Percentiles rank a stretch among this genome's conserved stretches.
Evolutionary conservation across 768 basidiomycete genomes (phyloP).

Genomic region (Cyclocybe aegerita): DNA sequence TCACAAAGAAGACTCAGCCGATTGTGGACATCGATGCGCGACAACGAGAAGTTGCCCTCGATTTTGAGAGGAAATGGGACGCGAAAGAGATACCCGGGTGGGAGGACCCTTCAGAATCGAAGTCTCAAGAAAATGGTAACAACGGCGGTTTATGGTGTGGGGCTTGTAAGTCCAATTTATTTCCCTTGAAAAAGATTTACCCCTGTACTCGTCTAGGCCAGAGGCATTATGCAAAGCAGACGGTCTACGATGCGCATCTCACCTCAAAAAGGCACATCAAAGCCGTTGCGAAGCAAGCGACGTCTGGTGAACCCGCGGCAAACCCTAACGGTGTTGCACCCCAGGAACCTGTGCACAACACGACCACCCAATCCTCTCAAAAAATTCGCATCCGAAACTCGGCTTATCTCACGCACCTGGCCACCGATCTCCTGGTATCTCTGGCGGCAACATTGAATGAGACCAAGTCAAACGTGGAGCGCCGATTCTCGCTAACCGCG

Average conservation of each 20-base stretch:
- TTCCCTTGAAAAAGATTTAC: constrained; percentile 6
- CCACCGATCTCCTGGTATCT: constrained; percentile 61
- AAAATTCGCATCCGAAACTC: constrained; percentile 58
- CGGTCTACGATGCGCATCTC: constrained; percentile 95
- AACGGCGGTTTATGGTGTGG: constrained; percentile 86
- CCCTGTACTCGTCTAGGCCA: constrained; percentile 58
- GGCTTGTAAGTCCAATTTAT: constrained; percentile 63
- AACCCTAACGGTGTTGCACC: constrained; percentile 57
- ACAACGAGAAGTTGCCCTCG: constrained; percentile 59
- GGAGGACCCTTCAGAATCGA: constrained; percentile 53
- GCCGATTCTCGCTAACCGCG: constrained; percentile 95
- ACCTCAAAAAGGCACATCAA: constrained; percentile 96
- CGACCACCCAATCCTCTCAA: constrained; percentile 32
- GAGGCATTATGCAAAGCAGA: constrained; percentile 94
- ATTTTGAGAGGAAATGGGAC: constrained; percentile 84
- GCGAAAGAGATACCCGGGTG: constrained; percentile 74
- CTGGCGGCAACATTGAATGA: constrained; percentile 75
- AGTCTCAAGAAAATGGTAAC: constrained; percentile 44
- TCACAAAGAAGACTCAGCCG: constrained; percentile 82
- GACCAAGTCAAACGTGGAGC: constrained; percentile 95
- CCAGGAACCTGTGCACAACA: constrained; percentile 23
- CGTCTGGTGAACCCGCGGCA: constrained; percentile 41
- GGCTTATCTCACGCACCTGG: constrained; percentile 72
- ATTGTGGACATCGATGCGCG: constrained; percentile 73
- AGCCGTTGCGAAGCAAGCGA: constrained; percentile 74